Evolutionary conservation across 257 asterid genomes (phyloP).

Genomic region (Solanum neorickii): DNA sequence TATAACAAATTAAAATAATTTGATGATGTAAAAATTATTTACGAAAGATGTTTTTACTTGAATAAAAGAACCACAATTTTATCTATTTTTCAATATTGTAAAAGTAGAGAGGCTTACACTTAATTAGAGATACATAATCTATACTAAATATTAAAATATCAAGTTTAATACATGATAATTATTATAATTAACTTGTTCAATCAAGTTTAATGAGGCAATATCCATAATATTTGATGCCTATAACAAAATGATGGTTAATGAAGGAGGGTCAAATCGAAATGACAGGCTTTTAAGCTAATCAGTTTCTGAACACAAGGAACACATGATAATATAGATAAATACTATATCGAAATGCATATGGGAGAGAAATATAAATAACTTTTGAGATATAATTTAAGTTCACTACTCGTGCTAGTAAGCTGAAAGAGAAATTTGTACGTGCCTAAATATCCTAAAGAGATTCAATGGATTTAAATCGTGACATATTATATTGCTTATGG

Average conservation of each 20-base stretch:
- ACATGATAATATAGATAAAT: background rate
- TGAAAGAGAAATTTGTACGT: background rate
- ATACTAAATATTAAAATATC: background rate
- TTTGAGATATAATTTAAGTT: background rate
- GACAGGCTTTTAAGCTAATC: too few relatives aligned
- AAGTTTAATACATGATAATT: background rate
- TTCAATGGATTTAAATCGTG: background rate
- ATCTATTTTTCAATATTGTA: background rate
- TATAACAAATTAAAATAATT: background rate
- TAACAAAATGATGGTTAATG: too few relatives aligned
- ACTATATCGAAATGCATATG: background rate
- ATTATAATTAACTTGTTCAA: too few relatives aligned
- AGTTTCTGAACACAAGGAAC: too few relatives aligned
- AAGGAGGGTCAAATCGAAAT: too few relatives aligned
- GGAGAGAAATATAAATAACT: background rate
- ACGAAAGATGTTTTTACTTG: background rate
- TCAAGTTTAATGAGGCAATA: too few relatives aligned
- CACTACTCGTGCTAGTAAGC: rapidly evolving
- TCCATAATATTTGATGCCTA: too few relatives aligned
- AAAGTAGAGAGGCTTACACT: background rate
- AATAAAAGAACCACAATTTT: background rate
- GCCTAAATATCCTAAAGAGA: background rate
- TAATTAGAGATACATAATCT: background rate
- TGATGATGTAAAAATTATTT: background rate
- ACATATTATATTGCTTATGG: background rate